Conservation (phyloP, 2,329 filamentous ascomycete genomes). For the Zasmidium cellare region DNA sequence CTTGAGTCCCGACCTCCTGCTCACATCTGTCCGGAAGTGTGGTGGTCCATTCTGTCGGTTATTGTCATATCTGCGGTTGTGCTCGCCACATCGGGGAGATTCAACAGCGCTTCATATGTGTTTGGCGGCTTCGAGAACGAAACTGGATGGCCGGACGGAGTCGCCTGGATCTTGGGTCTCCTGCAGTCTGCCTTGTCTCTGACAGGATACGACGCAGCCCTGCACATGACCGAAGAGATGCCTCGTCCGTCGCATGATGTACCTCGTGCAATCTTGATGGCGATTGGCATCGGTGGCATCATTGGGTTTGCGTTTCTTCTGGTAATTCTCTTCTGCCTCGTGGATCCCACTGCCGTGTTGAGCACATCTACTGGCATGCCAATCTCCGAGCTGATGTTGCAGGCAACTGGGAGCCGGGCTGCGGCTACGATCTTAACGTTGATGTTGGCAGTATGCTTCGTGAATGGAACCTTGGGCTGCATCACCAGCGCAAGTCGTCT, state of each 20-base stretch:
- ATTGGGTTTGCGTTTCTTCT: conserved; percentile 68
- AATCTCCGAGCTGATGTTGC: conserved; percentile 63
- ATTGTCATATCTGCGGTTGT: too few relatives aligned
- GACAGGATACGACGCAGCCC: conserved; percentile 77
- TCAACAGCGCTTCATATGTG: conserved; percentile 59
- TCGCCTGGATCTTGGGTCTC: conserved; percentile 72
- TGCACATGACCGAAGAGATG: conserved; percentile 76
- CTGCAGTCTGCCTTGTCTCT: conserved; percentile 73
- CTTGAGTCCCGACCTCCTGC: too few relatives aligned
- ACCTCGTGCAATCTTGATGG: conserved; percentile 67
- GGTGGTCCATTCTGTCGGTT: too few relatives aligned
- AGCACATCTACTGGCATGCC: conserved; percentile 58
- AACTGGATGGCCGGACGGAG: conserved; percentile 70
- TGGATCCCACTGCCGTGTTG: conserved; percentile 59
- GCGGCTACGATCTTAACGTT: conserved; percentile 63
- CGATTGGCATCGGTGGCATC: conserved; percentile 66
- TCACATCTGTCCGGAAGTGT: too few relatives aligned
- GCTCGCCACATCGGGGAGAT: too few relatives aligned
- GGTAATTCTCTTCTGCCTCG: conserved; percentile 68
- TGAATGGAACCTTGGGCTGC: conserved; percentile 7
- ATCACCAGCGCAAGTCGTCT: conserved; percentile 60
- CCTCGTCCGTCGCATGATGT: conserved; percentile 65
- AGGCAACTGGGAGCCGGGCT: conserved; percentile 57
- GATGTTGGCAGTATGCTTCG: conserved; percentile 45
- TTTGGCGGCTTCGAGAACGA: conserved; percentile 68